A percentile compares a stretch with the other conserved stretches of the same genome.
These are phyloP conservation scores for Allodekkera sacchari DNA, from an alignment of 805 yeast species.

Conservation along the genomic window DNA sequence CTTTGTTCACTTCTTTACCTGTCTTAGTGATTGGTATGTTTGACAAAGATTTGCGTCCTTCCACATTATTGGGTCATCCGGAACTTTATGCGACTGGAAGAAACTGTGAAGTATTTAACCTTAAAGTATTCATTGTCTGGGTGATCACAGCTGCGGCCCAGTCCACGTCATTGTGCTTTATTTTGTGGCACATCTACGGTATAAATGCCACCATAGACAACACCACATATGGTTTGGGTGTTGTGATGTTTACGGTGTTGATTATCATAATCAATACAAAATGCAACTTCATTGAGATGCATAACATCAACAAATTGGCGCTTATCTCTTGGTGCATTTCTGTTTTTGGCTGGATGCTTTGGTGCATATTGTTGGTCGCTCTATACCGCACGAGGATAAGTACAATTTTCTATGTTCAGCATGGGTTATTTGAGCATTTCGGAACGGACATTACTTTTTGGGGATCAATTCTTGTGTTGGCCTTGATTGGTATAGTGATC, in stretches of 20 bases:
- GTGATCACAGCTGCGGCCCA: constrained; percentile 66
- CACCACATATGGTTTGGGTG: constrained; percentile 76
- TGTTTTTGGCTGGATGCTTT: constrained; percentile 74
- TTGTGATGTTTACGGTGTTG: constrained; percentile 62
- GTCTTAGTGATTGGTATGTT: constrained; percentile 93
- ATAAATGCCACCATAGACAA: constrained; percentile 58
- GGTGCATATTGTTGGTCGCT: constrained; percentile 72
- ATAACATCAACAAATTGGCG: constrained; percentile 59
- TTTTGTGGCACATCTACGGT: constrained; percentile 66
- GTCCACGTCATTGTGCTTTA: constrained; percentile 62
- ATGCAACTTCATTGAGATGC: constrained; percentile 76
- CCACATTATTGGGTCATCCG: constrained; percentile 86
- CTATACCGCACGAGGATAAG: constrained; percentile 47
- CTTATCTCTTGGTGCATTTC: constrained; percentile 61
- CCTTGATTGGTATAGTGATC: constrained; percentile 50
- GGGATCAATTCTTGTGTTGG: constrained; percentile 59
- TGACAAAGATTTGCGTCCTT: constrained; percentile 82
- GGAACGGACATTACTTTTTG: constrained; percentile 84
- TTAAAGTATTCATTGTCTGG: constrained; percentile 69
- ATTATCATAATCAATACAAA: constrained; percentile 70
- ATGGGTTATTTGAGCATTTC: constrained; percentile 62
- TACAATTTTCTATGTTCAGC: constrained; percentile 60
- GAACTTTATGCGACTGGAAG: constrained; percentile 79
- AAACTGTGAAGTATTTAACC: constrained; percentile 62
- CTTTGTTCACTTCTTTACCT: constrained; percentile 87